These are phyloP conservation scores for Chrysosporium keratinophilum DNA, from an alignment of 2,329 filamentous ascomycete species.

Conservation along the genomic window DNA sequence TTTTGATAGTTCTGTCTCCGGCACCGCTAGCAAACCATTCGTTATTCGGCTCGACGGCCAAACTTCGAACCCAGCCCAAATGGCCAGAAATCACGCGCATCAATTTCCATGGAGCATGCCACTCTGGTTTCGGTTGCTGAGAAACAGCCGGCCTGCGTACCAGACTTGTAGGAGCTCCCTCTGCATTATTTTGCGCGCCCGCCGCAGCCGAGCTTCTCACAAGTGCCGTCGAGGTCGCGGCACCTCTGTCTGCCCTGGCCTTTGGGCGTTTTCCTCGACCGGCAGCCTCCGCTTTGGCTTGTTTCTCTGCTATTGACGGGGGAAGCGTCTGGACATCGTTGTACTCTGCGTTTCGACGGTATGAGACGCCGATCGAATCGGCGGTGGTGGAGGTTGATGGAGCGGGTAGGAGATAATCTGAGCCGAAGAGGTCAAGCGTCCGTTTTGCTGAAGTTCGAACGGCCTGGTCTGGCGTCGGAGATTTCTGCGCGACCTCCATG, in stretches of 20 bases:
- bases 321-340: constrained; percentile 66
- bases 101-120: constrained; percentile 97
- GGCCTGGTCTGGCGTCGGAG: constrained; percentile 23
- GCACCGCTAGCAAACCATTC: constrained; percentile 96
- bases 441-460: constrained; percentile 37
- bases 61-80: constrained; percentile 80
- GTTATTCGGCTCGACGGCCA: constrained; percentile 91
- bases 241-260: constrained; percentile 44
- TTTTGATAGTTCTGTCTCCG: constrained; percentile 94
- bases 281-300: constrained; percentile 53
- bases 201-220: constrained; percentile 31
- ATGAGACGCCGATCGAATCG: constrained; percentile 36
- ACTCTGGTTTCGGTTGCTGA: constrained; percentile 68
- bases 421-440: constrained; percentile 39
- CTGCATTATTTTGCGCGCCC: constrained; percentile 27
- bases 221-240: constrained; percentile 50
- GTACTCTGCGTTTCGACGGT: constrained; percentile 55
- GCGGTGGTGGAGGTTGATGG: constrained; percentile 34
- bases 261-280: constrained; percentile 55
- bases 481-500: constrained; percentile 14
- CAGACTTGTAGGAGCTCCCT: constrained; percentile 48
- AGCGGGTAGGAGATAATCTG: constrained; percentile 37
- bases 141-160: constrained; percentile 53
- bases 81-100: constrained; percentile 97
- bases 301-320: constrained; percentile 65